Percentiles rank a stretch among this genome's conserved stretches.
These are phyloP conservation scores for Tulasnella sp. DNA, from an alignment of 768 basidiomycete genomes.

Conservation along the genomic window DNA sequence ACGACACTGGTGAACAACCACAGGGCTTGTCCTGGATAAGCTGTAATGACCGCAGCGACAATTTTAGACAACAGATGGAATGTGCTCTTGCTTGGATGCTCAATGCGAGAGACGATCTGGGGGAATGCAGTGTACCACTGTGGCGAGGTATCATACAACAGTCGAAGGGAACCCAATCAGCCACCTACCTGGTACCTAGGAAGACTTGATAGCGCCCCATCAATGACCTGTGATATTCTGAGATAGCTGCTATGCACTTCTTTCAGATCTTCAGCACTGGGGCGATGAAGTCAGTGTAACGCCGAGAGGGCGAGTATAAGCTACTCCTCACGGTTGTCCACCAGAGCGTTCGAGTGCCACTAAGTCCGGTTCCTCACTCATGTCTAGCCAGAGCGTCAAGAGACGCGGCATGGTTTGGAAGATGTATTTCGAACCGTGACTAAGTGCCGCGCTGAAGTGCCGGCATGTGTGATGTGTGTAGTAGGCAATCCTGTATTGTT, in stretches of 20 bases:
- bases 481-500: neutral
- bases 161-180: neutral
- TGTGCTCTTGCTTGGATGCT: slow-evolving; percentile 53
- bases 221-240: slow-evolving; percentile 46
- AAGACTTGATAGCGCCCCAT: slow-evolving; percentile 42
- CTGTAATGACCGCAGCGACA: slow-evolving; percentile 58
- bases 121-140: slow-evolving; percentile 96
- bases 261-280: neutral
- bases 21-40: slow-evolving; percentile 80
- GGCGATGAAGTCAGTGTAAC: neutral
- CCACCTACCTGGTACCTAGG: slow-evolving; percentile 54
- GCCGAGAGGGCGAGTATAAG: neutral
- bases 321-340: neutral
- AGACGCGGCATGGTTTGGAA: slow-evolving; percentile 92
- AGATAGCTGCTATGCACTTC: slow-evolving; percentile 28
- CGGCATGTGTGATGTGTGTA: neutral
- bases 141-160: neutral
- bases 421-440: slow-evolving; percentile 82
- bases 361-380: slow-evolving; percentile 48
- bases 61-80: slow-evolving; percentile 48
- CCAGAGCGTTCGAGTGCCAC: slow-evolving; percentile 4
- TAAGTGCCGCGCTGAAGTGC: slow-evolving; percentile 49
- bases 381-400: slow-evolving; percentile 87
- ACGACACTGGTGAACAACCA: slow-evolving; percentile 88
- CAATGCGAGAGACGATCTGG: slow-evolving; percentile 90